Percentiles rank a stretch among this genome's conserved stretches.
These are phyloP conservation scores for Colletotrichum kahawae DNA, from an alignment of 2,329 filamentous ascomycete genomes.

Conservation along the genomic window DNA sequence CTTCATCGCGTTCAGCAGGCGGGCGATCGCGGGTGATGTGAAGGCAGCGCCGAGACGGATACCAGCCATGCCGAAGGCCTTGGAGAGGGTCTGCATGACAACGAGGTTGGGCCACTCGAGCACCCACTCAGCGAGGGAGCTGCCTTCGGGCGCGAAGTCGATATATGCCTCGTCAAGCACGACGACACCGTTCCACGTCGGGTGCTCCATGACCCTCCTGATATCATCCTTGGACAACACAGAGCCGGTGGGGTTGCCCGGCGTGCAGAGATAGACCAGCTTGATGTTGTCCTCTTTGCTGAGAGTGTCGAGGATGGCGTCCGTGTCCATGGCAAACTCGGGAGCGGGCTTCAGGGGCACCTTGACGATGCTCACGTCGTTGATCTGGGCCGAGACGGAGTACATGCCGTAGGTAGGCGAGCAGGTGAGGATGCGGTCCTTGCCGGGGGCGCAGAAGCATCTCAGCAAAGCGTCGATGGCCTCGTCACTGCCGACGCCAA, in stretches of 20 bases:
- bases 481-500: conserved; percentile 95
- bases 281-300: conserved; percentile 71
- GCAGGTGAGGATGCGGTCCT: conserved; percentile 91
- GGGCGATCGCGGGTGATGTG: conserved; percentile 74
- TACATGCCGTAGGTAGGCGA: conserved; percentile 99
- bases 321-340: conserved; percentile 75
- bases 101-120: conserved; percentile 93
- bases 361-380: conserved; percentile 85
- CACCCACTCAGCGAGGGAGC: conserved; percentile 90
- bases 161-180: conserved; percentile 95
- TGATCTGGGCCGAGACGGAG: conserved; percentile 89
- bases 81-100: conserved; percentile 98
- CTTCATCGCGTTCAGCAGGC: conserved; percentile 88
- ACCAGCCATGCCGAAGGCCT: conserved; percentile 94
- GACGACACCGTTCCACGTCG: conserved; percentile 93
- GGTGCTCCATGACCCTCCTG: conserved; percentile 76
- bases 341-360: conserved; percentile 80
- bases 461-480: conserved; percentile 93
- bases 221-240: conserved; percentile 79
- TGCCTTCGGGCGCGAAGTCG: conserved; percentile 80
- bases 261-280: conserved; percentile 89
- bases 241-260: conserved; percentile 90
- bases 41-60: conserved; percentile 91
- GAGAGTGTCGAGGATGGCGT: conserved; percentile 70
- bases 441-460: conserved; percentile 87